A percentile compares a stretch with the other conserved stretches of the same genome.
These are phyloP conservation scores for Nakazawaea pomicola DNA, from an alignment of 805 yeast genomes.

Conservation along the genomic window DNA sequence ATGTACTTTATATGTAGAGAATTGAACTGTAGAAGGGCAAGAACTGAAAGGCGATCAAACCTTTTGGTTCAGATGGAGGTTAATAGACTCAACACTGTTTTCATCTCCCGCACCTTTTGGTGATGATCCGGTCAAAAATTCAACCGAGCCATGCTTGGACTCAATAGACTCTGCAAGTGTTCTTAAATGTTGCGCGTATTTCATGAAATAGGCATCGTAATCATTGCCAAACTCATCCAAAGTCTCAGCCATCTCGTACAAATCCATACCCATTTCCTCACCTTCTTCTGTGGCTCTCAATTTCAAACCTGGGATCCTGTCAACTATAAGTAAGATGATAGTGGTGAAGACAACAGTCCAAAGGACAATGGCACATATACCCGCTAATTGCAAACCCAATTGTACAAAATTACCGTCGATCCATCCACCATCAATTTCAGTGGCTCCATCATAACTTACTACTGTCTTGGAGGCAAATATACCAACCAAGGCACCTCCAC, in stretches of 20 bases:
- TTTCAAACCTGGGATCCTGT: slow-evolving; percentile 45
- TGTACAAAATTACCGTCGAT: slow-evolving; percentile 39
- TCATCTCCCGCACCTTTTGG: neutral
- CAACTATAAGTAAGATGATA: slow-evolving; percentile 39
- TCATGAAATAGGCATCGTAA: slow-evolving; percentile 23
- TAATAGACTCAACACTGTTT: slow-evolving; percentile 4
- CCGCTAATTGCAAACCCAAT: slow-evolving; percentile 42
- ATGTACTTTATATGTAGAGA: neutral
- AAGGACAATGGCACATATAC: slow-evolving; percentile 33
- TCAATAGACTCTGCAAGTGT: slow-evolving; percentile 17
- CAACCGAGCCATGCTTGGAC: slow-evolving; percentile 14
- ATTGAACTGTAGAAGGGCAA: neutral
- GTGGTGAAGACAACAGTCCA: slow-evolving; percentile 43
- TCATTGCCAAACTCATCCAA: slow-evolving; percentile 30
- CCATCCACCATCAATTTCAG: slow-evolving; percentile 43
- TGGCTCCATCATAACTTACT: slow-evolving; percentile 38
- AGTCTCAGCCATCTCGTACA: slow-evolving; percentile 45
- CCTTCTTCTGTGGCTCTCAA: slow-evolving; percentile 40
- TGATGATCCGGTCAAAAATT: slow-evolving; percentile 8
- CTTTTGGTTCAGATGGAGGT: slow-evolving; percentile 2
- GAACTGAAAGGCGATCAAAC: neutral
- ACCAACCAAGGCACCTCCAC: slow-evolving; percentile 37
- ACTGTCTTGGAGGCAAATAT: slow-evolving; percentile 39
- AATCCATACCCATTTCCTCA: slow-evolving; percentile 48
- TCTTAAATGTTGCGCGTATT: slow-evolving; percentile 20